Percentiles rank a stretch among this genome's conserved stretches.
These are phyloP conservation scores for Rhizoclosmatium sp. DNA, from an alignment of 192 early-diverging fungal species.

Conservation along the genomic window DNA sequence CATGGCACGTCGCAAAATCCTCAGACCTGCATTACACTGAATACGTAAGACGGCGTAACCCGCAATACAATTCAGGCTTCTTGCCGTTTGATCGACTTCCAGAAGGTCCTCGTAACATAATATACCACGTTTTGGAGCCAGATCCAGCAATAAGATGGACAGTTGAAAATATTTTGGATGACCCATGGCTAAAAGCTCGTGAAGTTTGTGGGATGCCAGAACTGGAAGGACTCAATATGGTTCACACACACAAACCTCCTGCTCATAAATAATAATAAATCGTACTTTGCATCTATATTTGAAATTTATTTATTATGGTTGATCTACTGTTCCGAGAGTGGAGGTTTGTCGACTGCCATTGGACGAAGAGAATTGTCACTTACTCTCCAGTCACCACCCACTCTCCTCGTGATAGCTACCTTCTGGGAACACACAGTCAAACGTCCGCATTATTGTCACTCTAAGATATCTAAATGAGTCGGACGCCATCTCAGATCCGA, in stretches of 20 bases:
- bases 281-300: not conserved
- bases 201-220: constrained; percentile 36
- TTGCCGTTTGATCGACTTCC: constrained; percentile 73
- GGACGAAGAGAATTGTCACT: too few species aligned
- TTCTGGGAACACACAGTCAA: too few species aligned
- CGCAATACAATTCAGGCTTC: constrained; percentile 49
- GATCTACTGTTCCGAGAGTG: too few species aligned
- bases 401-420: too few species aligned
- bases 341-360: too few species aligned
- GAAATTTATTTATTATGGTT: not conserved
- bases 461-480: too few species aligned
- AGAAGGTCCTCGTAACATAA: constrained; percentile 62
- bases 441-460: too few species aligned
- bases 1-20: constrained; percentile 53
- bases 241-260: constrained; percentile 10
- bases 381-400: too few species aligned
- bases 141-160: constrained; percentile 38
- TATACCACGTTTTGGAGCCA: constrained; percentile 61
- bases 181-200: constrained; percentile 46
- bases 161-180: constrained; percentile 38
- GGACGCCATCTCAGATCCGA: too few species aligned
- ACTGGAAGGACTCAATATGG: constrained; percentile 12
- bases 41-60: constrained; percentile 28
- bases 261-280: not conserved
- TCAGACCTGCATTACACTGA: constrained; percentile 47